These are phyloP conservation scores for Lasiodiplodia sp. DNA, from an alignment of 2,329 filamentous ascomycete genomes.

Conservation along the genomic window DNA sequence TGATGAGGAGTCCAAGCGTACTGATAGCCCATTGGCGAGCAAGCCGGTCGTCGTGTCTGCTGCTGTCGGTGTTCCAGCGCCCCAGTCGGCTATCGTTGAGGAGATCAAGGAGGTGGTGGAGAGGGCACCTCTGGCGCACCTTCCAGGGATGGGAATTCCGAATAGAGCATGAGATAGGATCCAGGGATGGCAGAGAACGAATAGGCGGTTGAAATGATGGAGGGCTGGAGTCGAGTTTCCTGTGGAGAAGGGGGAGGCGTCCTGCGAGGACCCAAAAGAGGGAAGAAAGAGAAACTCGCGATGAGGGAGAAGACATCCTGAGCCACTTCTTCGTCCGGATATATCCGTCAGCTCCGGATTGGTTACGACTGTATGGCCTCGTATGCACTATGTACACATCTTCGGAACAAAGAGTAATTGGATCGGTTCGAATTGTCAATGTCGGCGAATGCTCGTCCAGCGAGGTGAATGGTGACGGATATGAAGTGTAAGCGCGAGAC, in stretches of 20 bases:
- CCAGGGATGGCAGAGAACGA: not conserved
- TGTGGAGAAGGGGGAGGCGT: not conserved
- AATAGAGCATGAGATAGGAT: constrained; percentile 11
- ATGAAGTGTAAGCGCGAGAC: not conserved
- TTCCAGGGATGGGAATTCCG: constrained; percentile 28
- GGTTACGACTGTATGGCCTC: constrained; percentile 21
- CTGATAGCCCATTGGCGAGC: constrained; percentile 20
- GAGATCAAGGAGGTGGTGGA: constrained; percentile 11
- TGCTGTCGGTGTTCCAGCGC: constrained; percentile 10
- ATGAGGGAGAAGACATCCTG: not conserved
- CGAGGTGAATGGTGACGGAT: not conserved
- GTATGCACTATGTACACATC: constrained; percentile 13
- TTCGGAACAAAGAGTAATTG: constrained; percentile 5
- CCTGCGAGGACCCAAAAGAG: not conserved
- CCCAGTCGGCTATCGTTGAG: constrained; percentile 16
- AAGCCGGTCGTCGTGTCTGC: constrained; percentile 15
- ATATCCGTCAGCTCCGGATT: constrained; percentile 6
- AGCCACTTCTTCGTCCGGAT: constrained; percentile 5
- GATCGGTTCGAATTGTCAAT: not conserved
- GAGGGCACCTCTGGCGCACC: constrained; percentile 20
- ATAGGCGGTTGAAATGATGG: not conserved
- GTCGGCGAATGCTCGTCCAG: not conserved
- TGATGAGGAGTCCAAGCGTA: constrained; percentile 1
- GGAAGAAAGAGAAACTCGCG: not conserved
- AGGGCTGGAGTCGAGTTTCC: not conserved